These are phyloP conservation scores for Leccinum pachyderme DNA, from an alignment of 1,284 basidiomycete genomes.

Conservation along the genomic window DNA sequence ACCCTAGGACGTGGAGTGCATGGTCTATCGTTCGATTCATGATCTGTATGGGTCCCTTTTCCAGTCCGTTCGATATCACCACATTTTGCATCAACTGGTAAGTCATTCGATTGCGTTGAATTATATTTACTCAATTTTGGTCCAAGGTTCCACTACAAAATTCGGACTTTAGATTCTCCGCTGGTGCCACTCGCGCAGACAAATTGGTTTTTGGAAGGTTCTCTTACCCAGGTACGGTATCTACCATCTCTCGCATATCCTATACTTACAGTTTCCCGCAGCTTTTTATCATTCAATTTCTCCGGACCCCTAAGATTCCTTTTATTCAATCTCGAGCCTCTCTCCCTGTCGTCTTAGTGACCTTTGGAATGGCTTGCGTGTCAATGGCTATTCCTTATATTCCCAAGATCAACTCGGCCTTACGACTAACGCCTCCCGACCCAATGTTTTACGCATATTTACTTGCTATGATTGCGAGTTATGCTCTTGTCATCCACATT, in stretches of 20 bases:
- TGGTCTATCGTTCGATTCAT: slow-evolving; percentile 34
- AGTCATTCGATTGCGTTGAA: not conserved
- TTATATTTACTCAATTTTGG: not conserved
- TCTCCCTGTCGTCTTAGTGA: slow-evolving; percentile 25
- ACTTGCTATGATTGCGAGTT: slow-evolving; percentile 20
- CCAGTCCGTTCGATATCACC: slow-evolving; percentile 32
- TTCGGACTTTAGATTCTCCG: slow-evolving; percentile 28
- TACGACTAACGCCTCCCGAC: slow-evolving; percentile 30
- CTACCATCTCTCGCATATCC: not conserved
- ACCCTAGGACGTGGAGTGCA: slow-evolving; percentile 29
- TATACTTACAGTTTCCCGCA: slow-evolving; percentile 10
- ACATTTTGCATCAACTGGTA: slow-evolving; percentile 32
- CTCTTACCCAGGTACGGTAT: slow-evolving; percentile 30
- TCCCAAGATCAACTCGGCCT: slow-evolving; percentile 31
- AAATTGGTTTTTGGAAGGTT: slow-evolving; percentile 33
- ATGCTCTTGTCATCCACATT: slow-evolving; percentile 27
- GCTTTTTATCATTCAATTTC: slow-evolving; percentile 35
- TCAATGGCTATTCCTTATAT: slow-evolving; percentile 35
- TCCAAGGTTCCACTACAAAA: slow-evolving; percentile 32
- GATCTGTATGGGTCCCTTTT: slow-evolving; percentile 33
- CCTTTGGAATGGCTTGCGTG: slow-evolving; percentile 33
- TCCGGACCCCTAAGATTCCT: slow-evolving; percentile 30
- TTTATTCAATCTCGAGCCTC: slow-evolving; percentile 35
- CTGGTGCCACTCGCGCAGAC: slow-evolving; percentile 32
- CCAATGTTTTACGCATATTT: slow-evolving; percentile 32